Base-by-base conservation (phyloP, 2,329 filamentous ascomycete species). In the Monosporascus sp. region DNA sequence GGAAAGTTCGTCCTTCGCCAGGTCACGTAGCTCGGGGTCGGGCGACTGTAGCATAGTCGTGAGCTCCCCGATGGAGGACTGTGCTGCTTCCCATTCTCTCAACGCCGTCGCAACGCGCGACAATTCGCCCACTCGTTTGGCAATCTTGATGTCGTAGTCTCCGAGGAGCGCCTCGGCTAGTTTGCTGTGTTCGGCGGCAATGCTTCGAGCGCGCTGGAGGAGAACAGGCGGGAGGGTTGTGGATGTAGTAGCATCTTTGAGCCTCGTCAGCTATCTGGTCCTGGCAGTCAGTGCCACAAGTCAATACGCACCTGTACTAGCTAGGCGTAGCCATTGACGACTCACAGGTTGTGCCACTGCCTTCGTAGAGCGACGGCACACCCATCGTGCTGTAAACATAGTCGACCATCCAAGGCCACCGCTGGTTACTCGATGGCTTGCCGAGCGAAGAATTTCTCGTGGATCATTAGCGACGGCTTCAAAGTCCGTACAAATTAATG, bases 1-100 rank as follows among this genome's bases (percentile, higher is more conserved):
- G n/a, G 75, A 73, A 8, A 97, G 78, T 67, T 99, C 94, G 58
- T 96, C 90, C n/a, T 79, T 74, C 11, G 95, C 85, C 50, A 99
- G 79, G 8, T 85, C 77, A 11, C 85, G 83, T 50, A 99, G 81
- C 70, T 97, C 94, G 48, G 72, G 69, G 57, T 87, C 82, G 25
- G 75, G 75, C 44, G 76, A 76, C 9, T 72, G 61, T 14, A 81
- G 67, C 58, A 86, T 74, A 31, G 67, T 64, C 5, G 69, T 68
- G 15, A 87, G 78, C 70, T 87, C 83, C 3, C 64, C 61, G 51
- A 83, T 72, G 22, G 81, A 77, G 1, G 74, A 70, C 38, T 77
- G 75, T 0, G 81, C 77, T 15, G 70, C 67, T 43, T 87, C 78
- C 75, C 81, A 86, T 58, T 81, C 78, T 52, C 73, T 75, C 55